A percentile compares a stretch with the other conserved stretches of the same genome.
Conservation (phyloP, 441 rosid species). For the Omphalea diandra region DNA sequence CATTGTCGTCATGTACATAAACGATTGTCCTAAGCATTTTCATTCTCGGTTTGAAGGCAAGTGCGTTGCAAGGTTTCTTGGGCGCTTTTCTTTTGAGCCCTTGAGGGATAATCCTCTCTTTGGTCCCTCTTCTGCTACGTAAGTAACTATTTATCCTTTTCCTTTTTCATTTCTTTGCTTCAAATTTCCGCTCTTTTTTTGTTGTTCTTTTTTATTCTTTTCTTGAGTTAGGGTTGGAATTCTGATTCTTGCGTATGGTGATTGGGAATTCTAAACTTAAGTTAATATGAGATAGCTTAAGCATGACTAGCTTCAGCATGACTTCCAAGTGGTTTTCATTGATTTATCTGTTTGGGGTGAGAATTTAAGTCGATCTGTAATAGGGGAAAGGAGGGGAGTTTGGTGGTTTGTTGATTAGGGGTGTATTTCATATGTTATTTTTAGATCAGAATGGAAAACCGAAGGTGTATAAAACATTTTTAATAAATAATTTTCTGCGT, state of each 20-base stretch:
- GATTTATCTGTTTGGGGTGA: constrained; percentile 4
- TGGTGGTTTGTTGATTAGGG: background rate
- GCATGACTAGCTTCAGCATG: background rate
- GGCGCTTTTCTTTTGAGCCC: constrained; percentile 84
- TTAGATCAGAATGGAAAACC: background rate
- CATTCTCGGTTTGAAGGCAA: constrained; percentile 39
- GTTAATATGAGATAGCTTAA: background rate
- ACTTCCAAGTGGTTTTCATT: background rate
- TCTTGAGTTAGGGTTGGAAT: background rate
- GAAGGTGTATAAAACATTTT: too few relatives aligned
- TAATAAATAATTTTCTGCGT: too few relatives aligned
- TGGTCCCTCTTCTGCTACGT: constrained; percentile 92
- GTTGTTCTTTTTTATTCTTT: background rate
- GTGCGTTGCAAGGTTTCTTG: constrained; percentile 74
- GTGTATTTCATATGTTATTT: background rate
- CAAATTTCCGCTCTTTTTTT: background rate
- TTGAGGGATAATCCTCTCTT: constrained; percentile 82
- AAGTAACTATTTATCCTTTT: constrained; percentile 21
- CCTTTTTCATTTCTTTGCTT: background rate
- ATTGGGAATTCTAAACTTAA: background rate
- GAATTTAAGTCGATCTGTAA: background rate
- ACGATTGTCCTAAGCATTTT: constrained; percentile 68
- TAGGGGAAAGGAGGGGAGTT: too few relatives aligned
- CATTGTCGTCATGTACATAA: constrained; percentile 63
- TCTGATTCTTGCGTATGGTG: background rate